Evolutionary conservation across 306 rosid genomes (phyloP).

Genomic region (Fagus crenata): DNA sequence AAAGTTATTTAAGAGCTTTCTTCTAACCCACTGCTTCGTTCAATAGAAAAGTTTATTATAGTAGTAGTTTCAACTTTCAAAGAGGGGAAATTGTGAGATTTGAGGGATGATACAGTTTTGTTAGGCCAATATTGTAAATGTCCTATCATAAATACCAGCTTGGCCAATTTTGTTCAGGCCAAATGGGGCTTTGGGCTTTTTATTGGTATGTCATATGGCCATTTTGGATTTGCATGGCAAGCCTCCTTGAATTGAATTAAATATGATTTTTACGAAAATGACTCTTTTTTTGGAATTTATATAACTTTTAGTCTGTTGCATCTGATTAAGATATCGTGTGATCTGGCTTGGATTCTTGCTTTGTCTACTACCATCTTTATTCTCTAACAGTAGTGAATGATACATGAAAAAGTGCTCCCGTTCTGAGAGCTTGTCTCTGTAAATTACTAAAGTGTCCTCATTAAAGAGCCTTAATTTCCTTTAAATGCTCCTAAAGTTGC

Average conservation of each 20-base stretch:
- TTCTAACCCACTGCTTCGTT: neutral
- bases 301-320: neutral
- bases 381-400: neutral
- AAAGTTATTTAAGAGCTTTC: neutral
- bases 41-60: neutral
- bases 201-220: neutral
- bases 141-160: neutral
- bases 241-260: neutral
- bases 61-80: neutral
- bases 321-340: neutral
- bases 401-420: neutral
- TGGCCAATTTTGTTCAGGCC: neutral
- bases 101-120: neutral
- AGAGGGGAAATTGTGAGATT: neutral
- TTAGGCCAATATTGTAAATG: neutral
- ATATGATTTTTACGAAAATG: neutral
- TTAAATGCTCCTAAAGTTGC: neutral
- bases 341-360: neutral
- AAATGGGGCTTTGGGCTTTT: neutral
- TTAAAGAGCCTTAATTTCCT: neutral
- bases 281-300: neutral
- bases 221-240: neutral
- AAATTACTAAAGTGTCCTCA: too few relatives aligned
- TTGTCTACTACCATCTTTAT: neutral
- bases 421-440: neutral